phyloP scores from a whole-genome alignment of 1,139 yeast species.

The Candida labiduridarum region DNA sequence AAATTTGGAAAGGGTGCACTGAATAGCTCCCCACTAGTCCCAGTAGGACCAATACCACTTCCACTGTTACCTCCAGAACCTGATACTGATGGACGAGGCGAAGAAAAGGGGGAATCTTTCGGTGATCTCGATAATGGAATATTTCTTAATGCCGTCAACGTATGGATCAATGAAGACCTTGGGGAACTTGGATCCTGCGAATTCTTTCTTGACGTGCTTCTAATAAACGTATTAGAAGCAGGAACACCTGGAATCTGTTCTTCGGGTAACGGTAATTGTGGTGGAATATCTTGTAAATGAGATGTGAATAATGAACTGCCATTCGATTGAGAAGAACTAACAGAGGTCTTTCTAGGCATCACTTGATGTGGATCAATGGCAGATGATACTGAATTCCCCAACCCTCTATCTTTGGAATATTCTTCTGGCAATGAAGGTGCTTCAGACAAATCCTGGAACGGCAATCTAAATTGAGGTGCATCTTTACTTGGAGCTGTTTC shows the following conservation, averaged over 20 bases:
- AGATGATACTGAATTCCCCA: conserved; percentile 19
- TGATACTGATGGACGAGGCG: conserved; percentile 51
- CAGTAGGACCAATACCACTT: not conserved
- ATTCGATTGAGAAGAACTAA: conserved; percentile 30
- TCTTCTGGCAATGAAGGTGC: conserved; percentile 5
- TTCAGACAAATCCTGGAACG: conserved; percentile 52
- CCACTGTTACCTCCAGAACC: conserved; percentile 23
- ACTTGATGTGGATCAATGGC: conserved; percentile 26
- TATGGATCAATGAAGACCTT: conserved; percentile 45
- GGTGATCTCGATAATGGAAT: conserved; percentile 43
- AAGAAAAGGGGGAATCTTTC: conserved; percentile 45
- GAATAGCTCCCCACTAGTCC: conserved; percentile 19
- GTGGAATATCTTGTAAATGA: conserved; percentile 51
- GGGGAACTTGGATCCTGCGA: conserved; percentile 45
- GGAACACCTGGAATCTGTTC: conserved; percentile 54
- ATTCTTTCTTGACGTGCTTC: conserved; percentile 37
- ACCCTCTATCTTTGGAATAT: conserved; percentile 14
- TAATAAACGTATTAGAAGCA: conserved; percentile 35
- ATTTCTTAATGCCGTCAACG: conserved; percentile 44
- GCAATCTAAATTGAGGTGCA: conserved; percentile 59
- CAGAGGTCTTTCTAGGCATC: conserved; percentile 29
- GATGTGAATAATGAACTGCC: conserved; percentile 30
- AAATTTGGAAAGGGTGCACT: conserved; percentile 26
- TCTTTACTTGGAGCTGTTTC: conserved; percentile 29
- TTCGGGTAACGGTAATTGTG: conserved; percentile 55